Conservation (phyloP, 306 rosid genomes). For the Rosa rugosa region DNA sequence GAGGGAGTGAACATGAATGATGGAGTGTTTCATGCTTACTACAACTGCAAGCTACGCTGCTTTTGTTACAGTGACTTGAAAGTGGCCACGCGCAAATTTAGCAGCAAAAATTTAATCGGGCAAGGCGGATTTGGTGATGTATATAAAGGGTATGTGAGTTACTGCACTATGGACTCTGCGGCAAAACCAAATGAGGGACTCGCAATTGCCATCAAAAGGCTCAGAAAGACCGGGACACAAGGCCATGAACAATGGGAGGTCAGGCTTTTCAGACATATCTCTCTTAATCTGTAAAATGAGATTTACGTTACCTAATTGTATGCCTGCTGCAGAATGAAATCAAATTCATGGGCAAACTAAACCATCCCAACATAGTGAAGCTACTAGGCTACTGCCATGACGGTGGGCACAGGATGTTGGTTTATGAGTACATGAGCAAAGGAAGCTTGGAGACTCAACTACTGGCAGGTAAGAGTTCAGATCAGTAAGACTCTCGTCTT, state of each 20-base stretch:
- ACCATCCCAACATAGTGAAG: slow-evolving; percentile 56
- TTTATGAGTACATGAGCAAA: slow-evolving; percentile 52
- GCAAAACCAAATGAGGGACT: slow-evolving; percentile 29
- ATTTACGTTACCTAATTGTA: not conserved
- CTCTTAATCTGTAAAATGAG: not conserved
- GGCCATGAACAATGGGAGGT: slow-evolving; percentile 50
- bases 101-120: slow-evolving; percentile 35
- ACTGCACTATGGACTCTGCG: slow-evolving; percentile 23
- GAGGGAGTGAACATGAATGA: slow-evolving; percentile 11
- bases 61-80: slow-evolving; percentile 29
- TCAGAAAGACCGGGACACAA: slow-evolving; percentile 30
- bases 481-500: not conserved
- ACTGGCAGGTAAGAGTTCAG: slow-evolving; percentile 28
- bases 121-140: slow-evolving; percentile 52
- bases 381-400: slow-evolving; percentile 56
- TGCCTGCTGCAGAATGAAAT: slow-evolving; percentile 48
- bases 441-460: slow-evolving; percentile 58
- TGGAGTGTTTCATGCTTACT: not conserved
- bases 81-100: slow-evolving; percentile 42
- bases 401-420: slow-evolving; percentile 49
- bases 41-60: slow-evolving; percentile 17
- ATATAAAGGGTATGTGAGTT: slow-evolving; percentile 34
- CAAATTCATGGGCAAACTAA: slow-evolving; percentile 36
- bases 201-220: slow-evolving; percentile 45
- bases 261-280: not conserved